phyloP scores from a whole-genome alignment of 495 filamentous ascomycete genomes.

The Niebla homalea region DNA sequence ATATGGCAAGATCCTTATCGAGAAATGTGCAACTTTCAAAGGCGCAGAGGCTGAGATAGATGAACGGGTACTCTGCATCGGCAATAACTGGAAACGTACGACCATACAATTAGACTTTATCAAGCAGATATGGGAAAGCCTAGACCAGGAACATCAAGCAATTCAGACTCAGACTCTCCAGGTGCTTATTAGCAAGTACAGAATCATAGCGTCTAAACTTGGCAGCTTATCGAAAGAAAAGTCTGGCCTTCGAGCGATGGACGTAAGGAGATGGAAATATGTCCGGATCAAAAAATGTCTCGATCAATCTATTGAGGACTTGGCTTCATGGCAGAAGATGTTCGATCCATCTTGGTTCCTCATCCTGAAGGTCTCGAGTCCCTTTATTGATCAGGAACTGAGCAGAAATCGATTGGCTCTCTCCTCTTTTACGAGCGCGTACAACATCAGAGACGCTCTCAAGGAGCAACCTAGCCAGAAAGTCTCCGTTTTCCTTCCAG shows the following conservation, averaged over 20 bases:
- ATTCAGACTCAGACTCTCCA: conserved; percentile 23
- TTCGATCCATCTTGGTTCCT: conserved; percentile 21
- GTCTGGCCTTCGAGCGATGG: neutral
- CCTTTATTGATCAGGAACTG: conserved; percentile 14
- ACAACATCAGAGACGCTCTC: conserved; percentile 6
- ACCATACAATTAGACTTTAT: conserved; percentile 25
- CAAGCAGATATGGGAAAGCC: conserved; percentile 17
- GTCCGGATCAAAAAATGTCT: conserved; percentile 8
- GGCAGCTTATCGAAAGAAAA: neutral
- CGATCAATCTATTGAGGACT: conserved; percentile 12
- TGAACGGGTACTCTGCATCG: conserved; percentile 24
- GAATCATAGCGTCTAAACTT: neutral
- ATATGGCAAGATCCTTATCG: conserved; percentile 21
- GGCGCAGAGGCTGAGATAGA: conserved; percentile 18
- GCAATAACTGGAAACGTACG: conserved; percentile 24
- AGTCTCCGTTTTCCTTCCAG: conserved; percentile 13
- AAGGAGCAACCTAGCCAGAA: conserved; percentile 2
- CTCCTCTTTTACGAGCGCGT: conserved; percentile 1
- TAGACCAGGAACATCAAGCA: conserved; percentile 24
- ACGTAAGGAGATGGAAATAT: conserved; percentile 22
- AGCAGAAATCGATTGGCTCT: conserved; percentile 1
- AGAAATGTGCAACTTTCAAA: conserved; percentile 18
- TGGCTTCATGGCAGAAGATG: conserved; percentile 15
- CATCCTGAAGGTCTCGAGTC: conserved; percentile 11
- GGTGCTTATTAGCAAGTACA: conserved; percentile 16